phyloP scores from a whole-genome alignment of 306 rosid genomes.

The Acacia melanoxylon region DNA sequence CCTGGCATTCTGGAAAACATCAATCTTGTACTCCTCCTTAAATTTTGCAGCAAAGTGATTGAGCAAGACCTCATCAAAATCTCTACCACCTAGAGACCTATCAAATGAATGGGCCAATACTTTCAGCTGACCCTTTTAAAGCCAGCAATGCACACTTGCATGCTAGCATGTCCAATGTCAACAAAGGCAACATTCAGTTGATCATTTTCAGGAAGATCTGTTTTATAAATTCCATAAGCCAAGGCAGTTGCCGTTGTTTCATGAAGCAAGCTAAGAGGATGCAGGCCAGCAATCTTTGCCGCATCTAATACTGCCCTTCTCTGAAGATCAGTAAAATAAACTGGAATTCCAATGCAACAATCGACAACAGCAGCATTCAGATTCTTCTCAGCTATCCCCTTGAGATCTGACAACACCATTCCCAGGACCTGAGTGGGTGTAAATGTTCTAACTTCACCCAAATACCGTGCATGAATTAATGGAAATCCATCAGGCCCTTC shows the following conservation, averaged over 20 bases:
- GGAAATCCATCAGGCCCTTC: conserved; percentile 97
- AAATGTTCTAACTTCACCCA: conserved; percentile 69
- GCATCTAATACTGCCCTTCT: conserved; percentile 92
- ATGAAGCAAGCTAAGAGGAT: conserved; percentile 83
- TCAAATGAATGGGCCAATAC: conserved; percentile 83
- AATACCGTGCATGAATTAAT: conserved; percentile 67
- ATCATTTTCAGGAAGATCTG: conserved; percentile 86
- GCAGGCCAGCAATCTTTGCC: conserved; percentile 87
- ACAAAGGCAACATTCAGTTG: conserved; percentile 88
- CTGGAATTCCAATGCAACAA: conserved; percentile 95
- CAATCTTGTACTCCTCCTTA: conserved; percentile 85
- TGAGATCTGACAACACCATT: conserved; percentile 81
- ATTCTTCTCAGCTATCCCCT: conserved; percentile 78
- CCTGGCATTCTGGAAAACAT: conserved; percentile 78
- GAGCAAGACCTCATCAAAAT: conserved; percentile 85
- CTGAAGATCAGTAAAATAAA: conserved; percentile 89
- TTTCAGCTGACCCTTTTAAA: conserved; percentile 87
- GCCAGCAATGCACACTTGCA: conserved; percentile 97
- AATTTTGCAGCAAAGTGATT: conserved; percentile 77
- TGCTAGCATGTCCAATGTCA: conserved; percentile 91
- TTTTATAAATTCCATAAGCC: conserved; percentile 95
- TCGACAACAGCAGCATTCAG: conserved; percentile 83
- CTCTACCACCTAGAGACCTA: conserved; percentile 92
- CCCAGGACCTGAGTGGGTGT: conserved; percentile 88
- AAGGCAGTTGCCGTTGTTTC: conserved; percentile 95